phyloP scores from a whole-genome alignment of 2,329 filamentous ascomycete genomes.

The Hortaea werneckii region DNA sequence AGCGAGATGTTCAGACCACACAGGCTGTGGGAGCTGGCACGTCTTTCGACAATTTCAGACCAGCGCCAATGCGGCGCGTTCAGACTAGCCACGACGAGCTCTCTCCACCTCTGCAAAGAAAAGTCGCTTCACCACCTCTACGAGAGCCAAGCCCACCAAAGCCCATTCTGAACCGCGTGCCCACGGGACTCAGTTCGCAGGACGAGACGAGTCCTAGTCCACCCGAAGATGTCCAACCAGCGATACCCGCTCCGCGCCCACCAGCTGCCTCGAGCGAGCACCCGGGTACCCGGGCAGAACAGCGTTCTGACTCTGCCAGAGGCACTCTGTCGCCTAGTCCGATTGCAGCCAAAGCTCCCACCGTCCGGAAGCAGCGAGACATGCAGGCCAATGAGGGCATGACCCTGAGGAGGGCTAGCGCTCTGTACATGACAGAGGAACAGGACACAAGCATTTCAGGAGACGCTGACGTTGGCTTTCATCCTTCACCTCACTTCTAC shows the following conservation, averaged over 20 bases:
- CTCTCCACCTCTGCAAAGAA: slow-evolving; percentile 16
- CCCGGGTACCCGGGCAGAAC: neutral
- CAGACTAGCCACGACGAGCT: slow-evolving; percentile 17
- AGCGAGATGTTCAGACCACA: neutral
- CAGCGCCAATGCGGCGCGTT: slow-evolving; percentile 11
- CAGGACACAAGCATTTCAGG: slow-evolving; percentile 10
- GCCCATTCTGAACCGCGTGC: slow-evolving; percentile 14
- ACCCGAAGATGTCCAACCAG: neutral
- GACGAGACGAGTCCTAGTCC: neutral
- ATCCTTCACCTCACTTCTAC: slow-evolving; percentile 9
- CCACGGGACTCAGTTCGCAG: slow-evolving; percentile 15
- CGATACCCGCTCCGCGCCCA: neutral
- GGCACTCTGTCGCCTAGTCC: neutral
- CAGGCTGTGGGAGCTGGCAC: neutral
- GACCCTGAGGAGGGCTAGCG: slow-evolving; percentile 22
- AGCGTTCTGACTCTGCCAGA: neutral
- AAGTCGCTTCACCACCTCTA: slow-evolving; percentile 12
- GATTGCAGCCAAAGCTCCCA: slow-evolving; percentile 9
- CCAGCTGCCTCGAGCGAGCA: neutral
- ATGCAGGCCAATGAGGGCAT: slow-evolving; percentile 23
- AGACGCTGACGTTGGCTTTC: slow-evolving; percentile 3
- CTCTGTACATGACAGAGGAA: slow-evolving; percentile 16
- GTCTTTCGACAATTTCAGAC: slow-evolving; percentile 9
- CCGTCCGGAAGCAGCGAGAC: slow-evolving; percentile 12
- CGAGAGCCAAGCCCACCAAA: slow-evolving; percentile 7